A percentile compares a stretch with the other conserved stretches of the same genome.
Evolutionary conservation across 768 basidiomycete genomes (phyloP).

Genomic region (Suillus weaverae): DNA sequence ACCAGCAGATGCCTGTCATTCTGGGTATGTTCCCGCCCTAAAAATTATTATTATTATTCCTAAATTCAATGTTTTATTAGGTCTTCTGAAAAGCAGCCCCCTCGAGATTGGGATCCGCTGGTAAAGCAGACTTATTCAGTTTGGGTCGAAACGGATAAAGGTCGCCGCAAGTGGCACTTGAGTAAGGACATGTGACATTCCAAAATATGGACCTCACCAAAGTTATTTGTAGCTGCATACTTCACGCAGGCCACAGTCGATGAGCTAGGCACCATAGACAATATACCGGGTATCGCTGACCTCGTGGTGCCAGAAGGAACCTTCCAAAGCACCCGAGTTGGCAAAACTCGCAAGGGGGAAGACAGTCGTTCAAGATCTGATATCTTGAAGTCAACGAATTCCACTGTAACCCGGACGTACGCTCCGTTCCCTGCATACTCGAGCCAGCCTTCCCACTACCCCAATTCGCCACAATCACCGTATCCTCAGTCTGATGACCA

Average conservation of each 20-base stretch:
- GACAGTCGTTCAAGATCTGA: slow-evolving; percentile 34
- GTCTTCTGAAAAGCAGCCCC: slow-evolving; percentile 48
- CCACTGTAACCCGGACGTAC: slow-evolving; percentile 39
- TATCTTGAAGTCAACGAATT: slow-evolving; percentile 29
- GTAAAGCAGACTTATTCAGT: slow-evolving; percentile 87
- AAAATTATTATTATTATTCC: not conserved
- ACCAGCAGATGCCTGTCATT: slow-evolving; percentile 43
- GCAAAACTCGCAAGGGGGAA: slow-evolving; percentile 49
- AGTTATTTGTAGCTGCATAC: slow-evolving; percentile 61
- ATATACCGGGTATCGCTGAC: slow-evolving; percentile 56
- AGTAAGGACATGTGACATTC: slow-evolving; percentile 46
- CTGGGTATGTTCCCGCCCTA: slow-evolving; percentile 35
- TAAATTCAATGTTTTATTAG: slow-evolving; percentile 25
- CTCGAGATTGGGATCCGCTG: slow-evolving; percentile 64
- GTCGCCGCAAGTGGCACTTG: slow-evolving; percentile 79
- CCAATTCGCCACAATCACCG: slow-evolving; percentile 21
- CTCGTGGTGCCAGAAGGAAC: slow-evolving; percentile 65
- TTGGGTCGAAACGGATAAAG: slow-evolving; percentile 64
- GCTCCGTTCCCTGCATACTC: slow-evolving; percentile 42
- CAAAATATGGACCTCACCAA: not conserved
- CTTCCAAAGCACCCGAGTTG: slow-evolving; percentile 67
- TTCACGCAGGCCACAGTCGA: slow-evolving; percentile 79
- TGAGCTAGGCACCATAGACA: slow-evolving; percentile 68
- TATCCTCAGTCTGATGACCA: slow-evolving; percentile 23
- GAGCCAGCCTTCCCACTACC: slow-evolving; percentile 24